Conservation (phyloP, 2,329 filamentous ascomycete genomes). For the Didymella lethalis region DNA sequence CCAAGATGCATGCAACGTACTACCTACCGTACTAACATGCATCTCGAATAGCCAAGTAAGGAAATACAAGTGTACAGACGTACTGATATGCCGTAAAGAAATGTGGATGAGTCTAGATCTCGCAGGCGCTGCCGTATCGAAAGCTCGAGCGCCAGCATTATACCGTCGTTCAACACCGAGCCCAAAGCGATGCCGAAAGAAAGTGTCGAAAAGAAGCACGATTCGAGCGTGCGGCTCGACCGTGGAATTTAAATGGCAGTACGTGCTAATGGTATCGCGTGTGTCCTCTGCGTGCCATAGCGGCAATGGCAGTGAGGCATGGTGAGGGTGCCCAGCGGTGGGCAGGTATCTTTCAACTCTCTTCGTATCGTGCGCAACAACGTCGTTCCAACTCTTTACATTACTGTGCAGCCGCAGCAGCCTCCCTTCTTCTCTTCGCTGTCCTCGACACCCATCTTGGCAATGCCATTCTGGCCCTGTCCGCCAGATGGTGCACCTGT, state of each 20-base stretch:
- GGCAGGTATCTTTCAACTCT: constrained; percentile 39
- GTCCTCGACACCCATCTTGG: constrained; percentile 82
- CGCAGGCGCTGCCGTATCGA: constrained; percentile 28
- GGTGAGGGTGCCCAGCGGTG: constrained; percentile 37
- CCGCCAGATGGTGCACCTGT: constrained; percentile 69
- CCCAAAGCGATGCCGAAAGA: constrained; percentile 36
- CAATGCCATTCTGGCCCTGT: constrained; percentile 62
- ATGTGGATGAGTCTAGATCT: constrained; percentile 38
- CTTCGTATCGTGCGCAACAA: constrained; percentile 23
- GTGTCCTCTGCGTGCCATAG: constrained; percentile 32
- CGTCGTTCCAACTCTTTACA: constrained; percentile 62
- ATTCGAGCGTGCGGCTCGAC: constrained; percentile 24
- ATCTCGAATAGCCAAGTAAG: constrained; percentile 26
- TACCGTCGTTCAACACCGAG: constrained; percentile 44
- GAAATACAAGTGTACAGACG: constrained; percentile 43
- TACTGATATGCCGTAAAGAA: constrained; percentile 39
- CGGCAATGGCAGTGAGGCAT: constrained; percentile 33
- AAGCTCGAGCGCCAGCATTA: constrained; percentile 33
- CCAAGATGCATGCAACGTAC: constrained; percentile 30
- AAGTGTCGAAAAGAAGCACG: constrained; percentile 35
- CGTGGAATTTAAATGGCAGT: constrained; percentile 42
- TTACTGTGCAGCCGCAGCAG: constrained; percentile 89
- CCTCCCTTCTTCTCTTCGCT: constrained; percentile 74
- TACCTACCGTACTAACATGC: constrained; percentile 32
- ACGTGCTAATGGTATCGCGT: constrained; percentile 49